A percentile compares a stretch with the other conserved stretches of the same genome.
Evolutionary conservation across 257 asterid species (phyloP).

Genomic region (Ehretia macrophylla): DNA sequence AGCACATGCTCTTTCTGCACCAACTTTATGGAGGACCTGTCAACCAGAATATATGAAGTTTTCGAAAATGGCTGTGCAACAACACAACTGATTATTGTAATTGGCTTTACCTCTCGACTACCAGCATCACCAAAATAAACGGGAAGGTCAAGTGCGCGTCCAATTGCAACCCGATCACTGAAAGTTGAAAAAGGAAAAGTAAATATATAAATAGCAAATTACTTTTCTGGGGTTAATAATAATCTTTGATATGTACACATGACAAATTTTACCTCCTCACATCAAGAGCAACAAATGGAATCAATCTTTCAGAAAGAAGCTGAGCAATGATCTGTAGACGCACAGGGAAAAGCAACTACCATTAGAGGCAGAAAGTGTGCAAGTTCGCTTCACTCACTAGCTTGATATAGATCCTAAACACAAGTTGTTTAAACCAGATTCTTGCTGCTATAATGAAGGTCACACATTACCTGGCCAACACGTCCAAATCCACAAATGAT

Average conservation of each 20-base stretch:
- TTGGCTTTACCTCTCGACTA: constrained; percentile 78
- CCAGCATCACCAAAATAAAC: constrained; percentile 99
- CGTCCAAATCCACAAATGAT: constrained; percentile 99
- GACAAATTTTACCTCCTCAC: constrained; percentile 70
- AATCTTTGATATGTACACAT: background rate
- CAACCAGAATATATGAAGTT: constrained; percentile 17
- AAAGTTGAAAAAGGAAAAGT: constrained; percentile 18
- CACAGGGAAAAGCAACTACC: constrained; percentile 10
- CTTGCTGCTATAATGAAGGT: constrained; percentile 9
- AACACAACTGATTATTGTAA: constrained; percentile 14
- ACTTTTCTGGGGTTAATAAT: background rate
- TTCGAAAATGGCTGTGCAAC: constrained; percentile 11
- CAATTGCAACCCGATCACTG: constrained; percentile 94
- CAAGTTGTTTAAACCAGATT: background rate
- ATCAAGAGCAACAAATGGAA: constrained; percentile 99
- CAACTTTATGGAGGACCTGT: constrained; percentile 97
- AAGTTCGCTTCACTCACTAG: background rate
- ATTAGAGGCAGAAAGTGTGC: constrained; percentile 5
- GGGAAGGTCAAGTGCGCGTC: constrained; percentile 99
- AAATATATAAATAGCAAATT: background rate
- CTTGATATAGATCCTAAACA: constrained; percentile 1
- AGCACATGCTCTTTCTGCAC: constrained; percentile 98
- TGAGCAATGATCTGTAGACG: constrained; percentile 89
- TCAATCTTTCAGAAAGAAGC: constrained; percentile 97
- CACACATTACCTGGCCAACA: constrained; percentile 81